Evolutionary conservation across 176 grass and related monocot species (phyloP).

Genomic region (Aegilops sharonensis): DNA sequence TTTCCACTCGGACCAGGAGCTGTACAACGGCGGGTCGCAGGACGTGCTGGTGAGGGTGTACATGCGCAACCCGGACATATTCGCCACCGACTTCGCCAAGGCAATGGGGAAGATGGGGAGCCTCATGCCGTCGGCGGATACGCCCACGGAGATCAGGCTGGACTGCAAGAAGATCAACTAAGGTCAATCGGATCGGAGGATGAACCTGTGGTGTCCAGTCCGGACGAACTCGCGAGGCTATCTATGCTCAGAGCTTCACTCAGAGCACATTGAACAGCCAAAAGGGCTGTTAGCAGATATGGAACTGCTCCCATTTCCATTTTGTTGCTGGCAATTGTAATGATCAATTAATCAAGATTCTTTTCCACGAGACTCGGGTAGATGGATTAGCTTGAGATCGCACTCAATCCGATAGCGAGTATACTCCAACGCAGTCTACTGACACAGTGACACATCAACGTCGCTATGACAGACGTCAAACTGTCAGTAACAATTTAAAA

Average conservation of each 20-base stretch:
- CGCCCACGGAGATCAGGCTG: conserved; percentile 51
- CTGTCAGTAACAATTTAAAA: too few relatives aligned
- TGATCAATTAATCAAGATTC: neutral
- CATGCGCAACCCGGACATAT: conserved; percentile 19
- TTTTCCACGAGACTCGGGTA: neutral
- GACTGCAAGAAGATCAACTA: conserved; percentile 62
- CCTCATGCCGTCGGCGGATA: conserved; percentile 43
- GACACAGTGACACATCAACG: neutral
- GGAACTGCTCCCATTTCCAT: neutral
- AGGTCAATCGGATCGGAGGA: neutral
- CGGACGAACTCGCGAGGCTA: neutral
- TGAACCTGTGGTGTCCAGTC: neutral
- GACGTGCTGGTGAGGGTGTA: conserved; percentile 57
- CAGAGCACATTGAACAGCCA: neutral
- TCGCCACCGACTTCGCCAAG: conserved; percentile 51
- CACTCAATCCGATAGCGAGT: neutral
- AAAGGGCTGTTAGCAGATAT: conserved; percentile 7
- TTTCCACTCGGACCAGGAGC: conserved; percentile 73
- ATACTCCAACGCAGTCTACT: neutral
- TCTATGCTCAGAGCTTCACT: neutral
- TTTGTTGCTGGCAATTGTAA: conserved; percentile 14
- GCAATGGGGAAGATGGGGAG: conserved; percentile 70
- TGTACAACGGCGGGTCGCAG: conserved; percentile 59
- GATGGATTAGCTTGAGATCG: neutral
- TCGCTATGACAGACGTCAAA: neutral